phyloP scores from a whole-genome alignment of 2,329 filamentous ascomycete species.

The Xylariaceae sp. region DNA sequence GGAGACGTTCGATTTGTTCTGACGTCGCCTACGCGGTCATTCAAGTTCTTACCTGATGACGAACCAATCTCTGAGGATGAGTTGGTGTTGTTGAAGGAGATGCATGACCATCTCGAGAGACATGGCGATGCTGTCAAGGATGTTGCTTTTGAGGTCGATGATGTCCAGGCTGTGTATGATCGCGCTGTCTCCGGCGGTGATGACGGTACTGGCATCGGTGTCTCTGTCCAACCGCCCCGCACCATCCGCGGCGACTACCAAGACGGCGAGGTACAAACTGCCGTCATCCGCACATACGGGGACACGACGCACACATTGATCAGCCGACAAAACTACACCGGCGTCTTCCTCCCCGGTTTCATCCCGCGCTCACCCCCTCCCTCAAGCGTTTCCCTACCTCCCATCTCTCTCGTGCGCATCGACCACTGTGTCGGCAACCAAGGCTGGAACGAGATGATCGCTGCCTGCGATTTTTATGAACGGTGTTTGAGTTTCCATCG shows the following conservation, averaged over 20 bases:
- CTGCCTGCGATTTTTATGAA: slow-evolving; percentile 72
- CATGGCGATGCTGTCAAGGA: slow-evolving; percentile 96
- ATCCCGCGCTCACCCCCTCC: slow-evolving; percentile 46
- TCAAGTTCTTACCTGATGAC: slow-evolving; percentile 49
- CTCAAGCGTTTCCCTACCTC: slow-evolving; percentile 49
- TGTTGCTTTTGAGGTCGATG: slow-evolving; percentile 90
- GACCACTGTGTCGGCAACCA: slow-evolving; percentile 98
- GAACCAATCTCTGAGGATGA: slow-evolving; percentile 63
- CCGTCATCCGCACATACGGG: slow-evolving; percentile 86
- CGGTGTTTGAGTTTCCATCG: slow-evolving; percentile 87
- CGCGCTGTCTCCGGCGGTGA: slow-evolving; percentile 60
- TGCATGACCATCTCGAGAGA: slow-evolving; percentile 76
- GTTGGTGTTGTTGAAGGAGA: slow-evolving; percentile 61
- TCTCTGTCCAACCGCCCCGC: slow-evolving; percentile 59
- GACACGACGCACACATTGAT: slow-evolving; percentile 94
- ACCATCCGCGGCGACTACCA: slow-evolving; percentile 49
- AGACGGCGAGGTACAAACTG: slow-evolving; percentile 64
- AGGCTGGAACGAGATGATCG: slow-evolving; percentile 83
- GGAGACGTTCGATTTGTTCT: slow-evolving; percentile 76
- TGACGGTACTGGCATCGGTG: slow-evolving; percentile 45
- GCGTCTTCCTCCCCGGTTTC: slow-evolving; percentile 81
- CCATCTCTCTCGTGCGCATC: slow-evolving; percentile 67
- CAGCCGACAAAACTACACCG: slow-evolving; percentile 65
- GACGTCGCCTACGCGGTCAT: slow-evolving; percentile 71
- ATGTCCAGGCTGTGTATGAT: slow-evolving; percentile 74